Conservation (phyloP, 148 eudicot genomes). For the Fagopyrum homotropicum region DNA sequence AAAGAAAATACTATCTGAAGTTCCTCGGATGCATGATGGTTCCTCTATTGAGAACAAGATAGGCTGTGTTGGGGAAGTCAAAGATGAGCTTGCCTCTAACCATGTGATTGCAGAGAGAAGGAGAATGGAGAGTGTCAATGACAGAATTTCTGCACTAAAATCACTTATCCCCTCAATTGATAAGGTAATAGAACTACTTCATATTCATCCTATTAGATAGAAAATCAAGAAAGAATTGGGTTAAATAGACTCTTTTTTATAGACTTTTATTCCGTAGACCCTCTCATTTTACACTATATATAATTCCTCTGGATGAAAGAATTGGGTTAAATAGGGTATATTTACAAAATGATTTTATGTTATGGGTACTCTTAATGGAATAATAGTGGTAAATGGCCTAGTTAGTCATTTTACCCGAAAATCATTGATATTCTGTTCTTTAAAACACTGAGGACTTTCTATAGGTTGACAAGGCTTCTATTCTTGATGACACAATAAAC, state of each 20-base stretch:
- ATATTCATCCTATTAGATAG: constrained; percentile 21
- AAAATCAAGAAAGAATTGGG: too few species aligned
- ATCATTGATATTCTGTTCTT: constrained; percentile 48
- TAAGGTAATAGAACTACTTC: constrained; percentile 34
- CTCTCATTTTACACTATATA: too few species aligned
- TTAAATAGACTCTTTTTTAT: too few species aligned
- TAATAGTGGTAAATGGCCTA: too few species aligned
- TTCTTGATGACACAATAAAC: constrained; percentile 63
- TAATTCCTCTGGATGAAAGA: too few species aligned
- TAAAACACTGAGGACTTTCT: constrained; percentile 30
- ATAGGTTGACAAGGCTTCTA: constrained; percentile 67
- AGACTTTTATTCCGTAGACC: too few species aligned
- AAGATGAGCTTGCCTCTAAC: constrained; percentile 28
- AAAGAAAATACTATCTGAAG: constrained; percentile 59
- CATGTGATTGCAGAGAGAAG: constrained; percentile 52
- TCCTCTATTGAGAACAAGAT: constrained; percentile 12
- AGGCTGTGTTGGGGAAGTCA: constrained; percentile 12
- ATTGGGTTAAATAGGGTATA: too few species aligned
- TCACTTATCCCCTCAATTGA: constrained; percentile 53
- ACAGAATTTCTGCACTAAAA: constrained; percentile 47
- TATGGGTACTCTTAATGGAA: too few species aligned
- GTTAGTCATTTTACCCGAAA: too few species aligned
- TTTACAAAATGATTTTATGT: too few species aligned
- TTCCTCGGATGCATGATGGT: constrained; percentile 41
- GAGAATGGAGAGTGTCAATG: constrained; percentile 44